Conservation (phyloP, 176 grass and related monocot species). For the Tillandsia leiboldiana region DNA sequence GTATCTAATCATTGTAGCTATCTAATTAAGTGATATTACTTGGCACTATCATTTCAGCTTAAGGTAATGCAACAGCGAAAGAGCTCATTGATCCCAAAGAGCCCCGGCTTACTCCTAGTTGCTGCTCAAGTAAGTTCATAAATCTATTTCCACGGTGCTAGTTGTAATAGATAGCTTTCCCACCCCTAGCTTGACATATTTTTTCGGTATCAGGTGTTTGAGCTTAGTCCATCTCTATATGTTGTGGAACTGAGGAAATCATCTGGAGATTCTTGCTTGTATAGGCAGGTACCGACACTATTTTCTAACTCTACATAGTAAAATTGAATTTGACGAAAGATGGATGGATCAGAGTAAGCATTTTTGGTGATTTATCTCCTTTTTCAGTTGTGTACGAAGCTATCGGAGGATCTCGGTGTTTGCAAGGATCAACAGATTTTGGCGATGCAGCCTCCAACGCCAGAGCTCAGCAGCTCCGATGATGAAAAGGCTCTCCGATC, state of each 20-base stretch:
- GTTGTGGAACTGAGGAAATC: slow-evolving; percentile 71
- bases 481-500: slow-evolving; percentile 25
- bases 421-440: slow-evolving; percentile 39
- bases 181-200: background rate
- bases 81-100: slow-evolving; percentile 19
- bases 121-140: slow-evolving; percentile 34
- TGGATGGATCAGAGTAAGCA: background rate
- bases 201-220: slow-evolving; percentile 52
- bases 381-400: slow-evolving; percentile 52
- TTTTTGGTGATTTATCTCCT: background rate
- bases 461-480: slow-evolving; percentile 22
- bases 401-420: slow-evolving; percentile 44
- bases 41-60: slow-evolving; percentile 27
- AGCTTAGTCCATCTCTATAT: slow-evolving; percentile 56
- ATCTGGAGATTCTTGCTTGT: slow-evolving; percentile 50
- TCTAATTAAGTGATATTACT: slow-evolving; percentile 4
- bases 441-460: background rate
- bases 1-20: slow-evolving; percentile 2
- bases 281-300: slow-evolving; percentile 50
- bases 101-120: slow-evolving; percentile 33
- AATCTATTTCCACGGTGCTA: background rate
- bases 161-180: background rate
- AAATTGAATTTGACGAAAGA: background rate
- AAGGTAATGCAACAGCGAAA: slow-evolving; percentile 32
- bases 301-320: background rate